phyloP scores from a whole-genome alignment of 1,284 basidiomycete genomes.

The Sporisorium iseilematis-ciliati region DNA sequence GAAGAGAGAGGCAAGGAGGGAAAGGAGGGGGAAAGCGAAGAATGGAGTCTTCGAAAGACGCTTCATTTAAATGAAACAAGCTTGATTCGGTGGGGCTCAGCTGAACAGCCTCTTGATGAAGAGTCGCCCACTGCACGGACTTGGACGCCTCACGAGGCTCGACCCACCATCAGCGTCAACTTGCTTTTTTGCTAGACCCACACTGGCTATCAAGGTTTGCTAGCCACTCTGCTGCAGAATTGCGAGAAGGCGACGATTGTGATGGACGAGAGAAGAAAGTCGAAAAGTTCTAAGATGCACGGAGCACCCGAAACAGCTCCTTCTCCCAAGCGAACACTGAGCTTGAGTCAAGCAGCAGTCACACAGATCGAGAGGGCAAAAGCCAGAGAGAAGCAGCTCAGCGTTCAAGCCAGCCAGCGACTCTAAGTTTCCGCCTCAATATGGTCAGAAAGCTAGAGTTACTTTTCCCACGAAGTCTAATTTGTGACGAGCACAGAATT shows the following conservation, averaged over 20 bases:
- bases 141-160: conserved; percentile 22
- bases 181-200: conserved; percentile 7
- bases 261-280: conserved; percentile 10
- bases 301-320: neutral
- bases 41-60: conserved; percentile 7
- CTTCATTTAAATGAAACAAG: conserved; percentile 38
- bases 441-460: no score
- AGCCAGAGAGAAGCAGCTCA: no score
- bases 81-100: conserved; percentile 18
- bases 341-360: neutral
- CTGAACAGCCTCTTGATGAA: conserved; percentile 14
- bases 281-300: conserved; percentile 17
- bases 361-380: neutral
- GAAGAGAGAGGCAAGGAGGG: neutral
- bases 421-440: no score
- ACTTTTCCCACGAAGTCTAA: conserved; percentile 27
- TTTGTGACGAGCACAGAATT: conserved; percentile 8
- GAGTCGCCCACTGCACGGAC: conserved; percentile 4
- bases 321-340: neutral
- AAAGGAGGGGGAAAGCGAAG: conserved; percentile 4
- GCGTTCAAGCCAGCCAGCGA: no score
- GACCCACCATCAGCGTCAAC: conserved; percentile 9
- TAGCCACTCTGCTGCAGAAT: conserved; percentile 1
- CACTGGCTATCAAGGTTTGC: conserved; percentile 18
- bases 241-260: neutral